These are phyloP conservation scores for Neurospora sp. DNA, from an alignment of 2,329 filamentous ascomycete genomes.

Conservation along the genomic window DNA sequence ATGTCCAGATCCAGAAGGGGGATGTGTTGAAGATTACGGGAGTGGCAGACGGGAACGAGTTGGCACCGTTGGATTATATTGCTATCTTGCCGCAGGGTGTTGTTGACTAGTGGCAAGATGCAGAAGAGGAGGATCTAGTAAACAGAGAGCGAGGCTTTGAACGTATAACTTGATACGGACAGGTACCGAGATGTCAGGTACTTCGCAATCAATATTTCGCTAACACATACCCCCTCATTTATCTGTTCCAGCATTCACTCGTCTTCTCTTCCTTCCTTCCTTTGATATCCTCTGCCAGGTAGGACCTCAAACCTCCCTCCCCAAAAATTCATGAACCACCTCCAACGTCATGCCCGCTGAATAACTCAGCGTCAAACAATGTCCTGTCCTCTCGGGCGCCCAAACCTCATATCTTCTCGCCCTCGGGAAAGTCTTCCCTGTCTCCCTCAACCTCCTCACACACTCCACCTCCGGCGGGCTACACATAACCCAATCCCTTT, in stretches of 20 bases:
- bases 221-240: accelerated
- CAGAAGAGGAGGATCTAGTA: background rate
- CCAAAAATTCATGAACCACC: conserved; percentile 8
- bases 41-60: conserved; percentile 47
- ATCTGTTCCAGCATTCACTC: too few species aligned
- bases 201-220: background rate
- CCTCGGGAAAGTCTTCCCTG: conserved; percentile 4
- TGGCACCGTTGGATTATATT: conserved; percentile 58
- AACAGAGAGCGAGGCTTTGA: background rate
- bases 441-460: conserved; percentile 2
- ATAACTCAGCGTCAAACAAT: conserved; percentile 11
- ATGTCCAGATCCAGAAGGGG: conserved; percentile 38
- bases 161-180: background rate
- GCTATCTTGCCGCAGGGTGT: conserved; percentile 47
- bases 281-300: too few species aligned
- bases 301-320: conserved; percentile 1
- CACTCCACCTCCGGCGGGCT: conserved; percentile 1
- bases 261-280: too few species aligned
- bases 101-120: conserved; percentile 34
- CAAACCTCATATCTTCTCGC: conserved; percentile 1
- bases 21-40: conserved; percentile 46
- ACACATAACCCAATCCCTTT: conserved; percentile 9
- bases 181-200: background rate
- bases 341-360: conserved; percentile 12
- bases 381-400: conserved; percentile 5